phyloP scores from a whole-genome alignment of 371 early-diverging fungal genomes.

The Funneliformis caledonium region DNA sequence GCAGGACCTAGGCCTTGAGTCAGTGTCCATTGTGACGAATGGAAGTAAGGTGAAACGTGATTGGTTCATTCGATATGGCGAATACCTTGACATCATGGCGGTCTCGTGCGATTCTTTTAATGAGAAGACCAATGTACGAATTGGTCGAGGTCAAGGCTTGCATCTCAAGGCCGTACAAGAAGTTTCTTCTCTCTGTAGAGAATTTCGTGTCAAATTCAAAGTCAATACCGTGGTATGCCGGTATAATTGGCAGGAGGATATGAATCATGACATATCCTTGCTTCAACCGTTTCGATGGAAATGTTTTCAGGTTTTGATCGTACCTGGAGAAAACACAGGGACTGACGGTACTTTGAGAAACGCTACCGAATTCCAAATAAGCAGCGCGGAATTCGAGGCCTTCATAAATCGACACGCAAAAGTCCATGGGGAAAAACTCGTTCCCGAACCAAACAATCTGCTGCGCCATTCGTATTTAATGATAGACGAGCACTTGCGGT shows the following conservation, averaged over 20 bases:
- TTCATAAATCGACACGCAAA: background rate
- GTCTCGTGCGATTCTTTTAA: slow-evolving; percentile 16
- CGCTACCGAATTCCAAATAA: background rate
- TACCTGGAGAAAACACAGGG: background rate
- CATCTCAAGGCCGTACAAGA: background rate
- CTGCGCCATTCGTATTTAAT: slow-evolving; percentile 5
- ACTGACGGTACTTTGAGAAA: background rate
- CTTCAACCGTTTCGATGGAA: slow-evolving; percentile 5
- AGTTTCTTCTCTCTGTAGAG: background rate
- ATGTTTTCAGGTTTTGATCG: slow-evolving; percentile 6
- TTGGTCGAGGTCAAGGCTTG: background rate
- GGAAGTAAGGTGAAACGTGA: background rate
- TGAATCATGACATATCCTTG: background rate
- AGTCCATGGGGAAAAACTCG: background rate
- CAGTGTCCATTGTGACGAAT: slow-evolving; percentile 14
- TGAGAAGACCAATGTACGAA: background rate
- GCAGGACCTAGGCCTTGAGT: background rate
- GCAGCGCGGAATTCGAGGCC: background rate
- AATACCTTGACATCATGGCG: background rate
- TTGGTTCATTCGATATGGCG: background rate
- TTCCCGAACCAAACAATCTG: slow-evolving; percentile 18
- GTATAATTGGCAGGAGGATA: background rate
- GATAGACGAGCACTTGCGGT: slow-evolving; percentile 8
- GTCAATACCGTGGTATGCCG: background rate
- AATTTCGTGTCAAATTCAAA: slow-evolving; percentile 4